A percentile compares a stretch with the other conserved stretches of the same genome.
phyloP scores from a whole-genome alignment of 768 basidiomycete genomes.

The Chlorophyllum brunneum region DNA sequence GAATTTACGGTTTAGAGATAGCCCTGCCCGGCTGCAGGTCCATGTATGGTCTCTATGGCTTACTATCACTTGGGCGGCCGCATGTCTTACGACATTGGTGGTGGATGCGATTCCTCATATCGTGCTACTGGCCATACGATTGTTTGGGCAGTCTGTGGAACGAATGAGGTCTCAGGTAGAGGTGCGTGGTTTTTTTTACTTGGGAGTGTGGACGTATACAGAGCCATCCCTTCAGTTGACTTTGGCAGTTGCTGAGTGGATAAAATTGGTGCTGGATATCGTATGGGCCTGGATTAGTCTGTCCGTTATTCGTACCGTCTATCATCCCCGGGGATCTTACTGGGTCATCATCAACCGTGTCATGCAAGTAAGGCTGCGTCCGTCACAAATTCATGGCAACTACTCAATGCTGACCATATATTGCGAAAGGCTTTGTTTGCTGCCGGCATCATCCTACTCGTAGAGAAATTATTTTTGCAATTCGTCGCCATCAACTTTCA shows the following conservation, averaged over 20 bases:
- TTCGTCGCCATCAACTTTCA: slow-evolving; percentile 82
- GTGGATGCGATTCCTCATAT: slow-evolving; percentile 61
- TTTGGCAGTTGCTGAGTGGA: slow-evolving; percentile 65
- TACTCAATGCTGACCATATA: background rate
- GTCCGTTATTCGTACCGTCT: slow-evolving; percentile 53
- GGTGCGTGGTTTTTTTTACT: slow-evolving; percentile 35
- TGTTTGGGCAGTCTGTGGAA: slow-evolving; percentile 62
- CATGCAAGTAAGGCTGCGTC: slow-evolving; percentile 49
- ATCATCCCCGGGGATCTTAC: slow-evolving; percentile 59
- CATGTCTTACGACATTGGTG: slow-evolving; percentile 55
- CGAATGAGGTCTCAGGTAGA: slow-evolving; percentile 65
- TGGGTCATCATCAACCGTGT: slow-evolving; percentile 68
- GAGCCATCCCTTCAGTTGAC: slow-evolving; percentile 40
- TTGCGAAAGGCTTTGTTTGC: slow-evolving; percentile 39
- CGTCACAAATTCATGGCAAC: background rate
- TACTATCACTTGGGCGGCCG: slow-evolving; percentile 61
- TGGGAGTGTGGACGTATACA: background rate
- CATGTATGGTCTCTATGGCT: slow-evolving; percentile 67
- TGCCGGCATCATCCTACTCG: slow-evolving; percentile 37
- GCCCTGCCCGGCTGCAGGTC: slow-evolving; percentile 48
- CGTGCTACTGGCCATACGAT: slow-evolving; percentile 47
- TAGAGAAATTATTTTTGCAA: slow-evolving; percentile 58
- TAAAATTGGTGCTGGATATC: slow-evolving; percentile 64
- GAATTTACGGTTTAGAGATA: slow-evolving; percentile 53
- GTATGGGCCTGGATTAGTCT: slow-evolving; percentile 74